Conservation (phyloP, 257 asterid genomes). For the Salvia rosmarinus region DNA sequence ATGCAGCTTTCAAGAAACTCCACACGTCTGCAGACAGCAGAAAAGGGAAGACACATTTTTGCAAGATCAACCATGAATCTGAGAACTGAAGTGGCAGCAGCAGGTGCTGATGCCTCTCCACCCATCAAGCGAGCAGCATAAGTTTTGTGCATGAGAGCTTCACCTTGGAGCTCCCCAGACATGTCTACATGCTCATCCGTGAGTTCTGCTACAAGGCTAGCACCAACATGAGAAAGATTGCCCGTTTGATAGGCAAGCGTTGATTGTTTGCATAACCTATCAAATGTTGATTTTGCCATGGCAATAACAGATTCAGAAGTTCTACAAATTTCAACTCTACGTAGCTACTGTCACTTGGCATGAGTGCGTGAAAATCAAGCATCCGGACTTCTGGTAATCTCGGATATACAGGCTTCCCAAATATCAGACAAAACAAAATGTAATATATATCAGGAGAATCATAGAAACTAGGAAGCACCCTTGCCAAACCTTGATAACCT, state of each 20-base stretch:
- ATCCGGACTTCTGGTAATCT: constrained; percentile 98
- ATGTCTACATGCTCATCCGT: constrained; percentile 77
- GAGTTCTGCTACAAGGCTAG: constrained; percentile 91
- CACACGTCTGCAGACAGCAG: constrained; percentile 81
- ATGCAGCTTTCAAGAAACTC: constrained; percentile 96
- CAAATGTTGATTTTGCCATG: constrained; percentile 97
- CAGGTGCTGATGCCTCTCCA: constrained; percentile 99
- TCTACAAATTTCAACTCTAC: constrained; percentile 84
- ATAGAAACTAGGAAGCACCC: constrained; percentile 94
- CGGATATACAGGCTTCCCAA: constrained; percentile 97
- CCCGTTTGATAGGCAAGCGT: constrained; percentile 88
- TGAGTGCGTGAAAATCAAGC: constrained; percentile 97
- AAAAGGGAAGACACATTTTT: constrained; percentile 95
- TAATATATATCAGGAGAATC: constrained; percentile 99
- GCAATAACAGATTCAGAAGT: constrained; percentile 84
- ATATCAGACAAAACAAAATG: constrained; percentile 90
- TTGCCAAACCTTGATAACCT: constrained; percentile 90
- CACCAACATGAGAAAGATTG: constrained; percentile 87
- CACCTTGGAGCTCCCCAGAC: constrained; percentile 98
- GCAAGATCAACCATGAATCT: constrained; percentile 99
- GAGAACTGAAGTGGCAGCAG: constrained; percentile 95
- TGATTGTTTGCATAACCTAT: constrained; percentile 80
- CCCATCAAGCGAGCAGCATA: constrained; percentile 99
- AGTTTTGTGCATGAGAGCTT: constrained; percentile 99
- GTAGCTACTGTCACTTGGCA: constrained; percentile 82